Percentiles rank a stretch among this genome's conserved stretches.
phyloP scores from a whole-genome alignment of 192 early-diverging fungal genomes.

The Diversispora eburnea region DNA sequence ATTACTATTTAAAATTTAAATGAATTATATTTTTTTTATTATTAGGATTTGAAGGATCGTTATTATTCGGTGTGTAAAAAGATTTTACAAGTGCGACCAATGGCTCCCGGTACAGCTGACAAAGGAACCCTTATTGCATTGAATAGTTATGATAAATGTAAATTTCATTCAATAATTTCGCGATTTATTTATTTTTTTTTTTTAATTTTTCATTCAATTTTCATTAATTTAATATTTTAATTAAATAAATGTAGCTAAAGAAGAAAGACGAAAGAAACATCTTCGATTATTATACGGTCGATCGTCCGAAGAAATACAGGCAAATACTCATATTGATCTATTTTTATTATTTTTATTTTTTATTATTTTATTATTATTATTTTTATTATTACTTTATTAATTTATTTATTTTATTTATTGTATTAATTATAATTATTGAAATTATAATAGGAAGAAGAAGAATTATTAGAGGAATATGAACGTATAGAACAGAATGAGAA shows the following conservation, averaged over 20 bases:
- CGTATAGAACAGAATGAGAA: slow-evolving; percentile 80
- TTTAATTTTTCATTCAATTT: neutral
- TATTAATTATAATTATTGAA: neutral
- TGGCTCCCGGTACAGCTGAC: slow-evolving; percentile 31
- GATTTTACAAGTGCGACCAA: slow-evolving; percentile 58
- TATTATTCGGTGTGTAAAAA: slow-evolving; percentile 70
- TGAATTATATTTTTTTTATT: slow-evolving; percentile 14
- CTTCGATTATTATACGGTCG: slow-evolving; percentile 68
- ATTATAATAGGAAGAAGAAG: slow-evolving; percentile 67
- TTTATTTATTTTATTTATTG: too few relatives aligned
- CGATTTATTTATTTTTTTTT: too few relatives aligned
- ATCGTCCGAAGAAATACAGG: slow-evolving; percentile 72
- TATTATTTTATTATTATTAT: too few relatives aligned
- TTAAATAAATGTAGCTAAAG: slow-evolving; percentile 44
- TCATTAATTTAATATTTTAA: slow-evolving; percentile 36
- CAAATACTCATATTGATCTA: too few relatives aligned
- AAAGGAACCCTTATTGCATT: slow-evolving; percentile 35
- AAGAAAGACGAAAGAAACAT: slow-evolving; percentile 79
- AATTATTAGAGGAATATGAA: slow-evolving; percentile 71
- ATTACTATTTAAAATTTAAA: neutral
- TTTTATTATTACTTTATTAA: too few relatives aligned
- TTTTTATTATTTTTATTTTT: too few relatives aligned
- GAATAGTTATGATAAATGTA: slow-evolving; percentile 30
- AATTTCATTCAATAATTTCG: neutral
- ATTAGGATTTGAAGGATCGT: slow-evolving; percentile 81